Conservation (phyloP, 2,329 filamentous ascomycete species). For the Pseudocercospora fijiensis region DNA sequence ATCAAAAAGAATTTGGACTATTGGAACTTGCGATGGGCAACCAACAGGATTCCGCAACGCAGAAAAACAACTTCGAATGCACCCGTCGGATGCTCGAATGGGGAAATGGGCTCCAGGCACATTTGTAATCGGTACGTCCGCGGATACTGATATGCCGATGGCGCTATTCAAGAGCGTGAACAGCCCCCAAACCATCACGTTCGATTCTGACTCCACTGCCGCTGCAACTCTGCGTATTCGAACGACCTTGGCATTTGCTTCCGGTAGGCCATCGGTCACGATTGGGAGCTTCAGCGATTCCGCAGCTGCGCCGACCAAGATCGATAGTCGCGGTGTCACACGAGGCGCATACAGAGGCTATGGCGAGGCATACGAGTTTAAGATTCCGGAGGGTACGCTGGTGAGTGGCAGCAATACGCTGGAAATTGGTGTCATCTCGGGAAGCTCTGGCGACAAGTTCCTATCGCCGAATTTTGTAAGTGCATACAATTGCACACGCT, state of each 20-base stretch:
- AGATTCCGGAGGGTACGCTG: slow-evolving; percentile 9
- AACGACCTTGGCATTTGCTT: slow-evolving; percentile 20
- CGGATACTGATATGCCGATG: slow-evolving; percentile 16
- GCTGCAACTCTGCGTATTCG: slow-evolving; percentile 17
- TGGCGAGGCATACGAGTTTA: slow-evolving; percentile 21
- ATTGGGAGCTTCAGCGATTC: slow-evolving; percentile 14
- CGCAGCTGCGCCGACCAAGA: slow-evolving; percentile 7
- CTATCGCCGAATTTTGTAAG: slow-evolving; percentile 23
- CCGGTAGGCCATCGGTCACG: slow-evolving; percentile 10
- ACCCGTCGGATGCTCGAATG: slow-evolving; percentile 53
- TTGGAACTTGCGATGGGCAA: slow-evolving; percentile 65
- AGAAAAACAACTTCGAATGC: slow-evolving; percentile 66
- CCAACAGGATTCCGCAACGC: slow-evolving; percentile 62
- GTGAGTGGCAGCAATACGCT: slow-evolving; percentile 14
- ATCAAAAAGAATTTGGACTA: slow-evolving; percentile 58
- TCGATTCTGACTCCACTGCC: slow-evolving; percentile 12
- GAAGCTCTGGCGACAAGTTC: slow-evolving; percentile 8
- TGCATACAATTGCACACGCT: background rate
- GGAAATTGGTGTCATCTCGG: slow-evolving; percentile 15
- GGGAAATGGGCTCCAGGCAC: slow-evolving; percentile 13
- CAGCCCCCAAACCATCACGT: slow-evolving; percentile 15
- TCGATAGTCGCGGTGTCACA: slow-evolving; percentile 21
- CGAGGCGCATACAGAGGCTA: slow-evolving; percentile 20
- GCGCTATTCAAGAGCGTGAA: slow-evolving; percentile 20
- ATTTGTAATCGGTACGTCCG: slow-evolving; percentile 10